These are phyloP conservation scores for Sporisorium exsertum DNA, from an alignment of 1,284 basidiomycete genomes.

Conservation along the genomic window DNA sequence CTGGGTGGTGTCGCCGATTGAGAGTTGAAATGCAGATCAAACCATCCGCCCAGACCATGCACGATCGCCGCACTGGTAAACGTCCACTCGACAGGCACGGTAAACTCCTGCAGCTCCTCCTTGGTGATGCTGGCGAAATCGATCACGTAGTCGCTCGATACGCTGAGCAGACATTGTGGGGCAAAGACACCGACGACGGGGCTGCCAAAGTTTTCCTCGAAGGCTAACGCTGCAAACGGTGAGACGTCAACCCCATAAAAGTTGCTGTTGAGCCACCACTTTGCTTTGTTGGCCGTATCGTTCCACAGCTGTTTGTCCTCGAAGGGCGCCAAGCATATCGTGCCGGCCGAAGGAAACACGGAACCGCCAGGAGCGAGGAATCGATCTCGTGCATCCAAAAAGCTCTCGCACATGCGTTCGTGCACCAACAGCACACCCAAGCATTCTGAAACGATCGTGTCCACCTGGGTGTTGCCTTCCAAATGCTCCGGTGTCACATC, in stretches of 20 bases:
- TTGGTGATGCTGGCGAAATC: slow-evolving; percentile 60
- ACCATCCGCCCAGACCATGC: slow-evolving; percentile 66
- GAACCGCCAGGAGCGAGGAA: slow-evolving; percentile 72
- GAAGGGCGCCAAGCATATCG: slow-evolving; percentile 72
- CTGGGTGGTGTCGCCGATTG: slow-evolving; percentile 15
- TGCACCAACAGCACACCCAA: slow-evolving; percentile 73
- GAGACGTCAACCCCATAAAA: slow-evolving; percentile 67
- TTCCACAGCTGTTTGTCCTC: slow-evolving; percentile 72
- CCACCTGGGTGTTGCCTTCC: slow-evolving; percentile 68
- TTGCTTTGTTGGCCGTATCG: slow-evolving; percentile 72
- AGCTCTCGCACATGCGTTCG: slow-evolving; percentile 73
- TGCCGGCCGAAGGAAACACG: slow-evolving; percentile 71
- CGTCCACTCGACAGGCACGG: slow-evolving; percentile 58
- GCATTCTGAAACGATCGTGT: slow-evolving; percentile 73
- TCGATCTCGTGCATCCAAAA: slow-evolving; percentile 71
- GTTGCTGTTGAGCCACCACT: slow-evolving; percentile 57
- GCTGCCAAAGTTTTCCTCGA: slow-evolving; percentile 57
- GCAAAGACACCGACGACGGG: slow-evolving; percentile 65
- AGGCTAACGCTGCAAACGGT: slow-evolving; percentile 57
- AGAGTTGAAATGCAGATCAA: slow-evolving; percentile 62
- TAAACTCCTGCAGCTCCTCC: slow-evolving; percentile 56
- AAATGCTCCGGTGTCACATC: slow-evolving; percentile 55
- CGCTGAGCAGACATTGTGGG: slow-evolving; percentile 54
- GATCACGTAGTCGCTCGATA: slow-evolving; percentile 55
- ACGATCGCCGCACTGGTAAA: slow-evolving; percentile 52